Evolutionary conservation across 257 asterid genomes (phyloP).

Genomic region (Nicotiana tabacum): DNA sequence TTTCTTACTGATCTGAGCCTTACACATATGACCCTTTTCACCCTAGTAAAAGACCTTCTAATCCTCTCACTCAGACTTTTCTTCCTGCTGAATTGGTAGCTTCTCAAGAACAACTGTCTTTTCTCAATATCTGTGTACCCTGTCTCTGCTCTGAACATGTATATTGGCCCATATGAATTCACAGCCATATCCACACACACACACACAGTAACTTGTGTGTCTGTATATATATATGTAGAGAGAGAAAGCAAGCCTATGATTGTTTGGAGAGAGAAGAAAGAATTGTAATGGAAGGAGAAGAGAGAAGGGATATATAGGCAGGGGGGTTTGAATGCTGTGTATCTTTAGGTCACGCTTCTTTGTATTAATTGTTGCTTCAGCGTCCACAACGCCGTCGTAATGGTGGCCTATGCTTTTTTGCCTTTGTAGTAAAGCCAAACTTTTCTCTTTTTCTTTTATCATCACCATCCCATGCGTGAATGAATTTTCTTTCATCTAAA

Average conservation of each 20-base stretch:
- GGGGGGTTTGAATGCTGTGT: neutral
- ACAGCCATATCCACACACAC: conserved; percentile 24
- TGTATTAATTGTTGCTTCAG: neutral
- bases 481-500: no score
- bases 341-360: neutral
- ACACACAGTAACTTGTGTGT: neutral
- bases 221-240: neutral
- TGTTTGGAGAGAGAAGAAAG: neutral
- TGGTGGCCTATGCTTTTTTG: no score
- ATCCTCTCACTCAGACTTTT: conserved; percentile 45
- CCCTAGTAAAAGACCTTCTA: conserved; percentile 41
- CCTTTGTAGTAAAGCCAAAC: no score
- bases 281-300: conserved; percentile 2
- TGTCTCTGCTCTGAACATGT: conserved; percentile 22
- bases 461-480: no score
- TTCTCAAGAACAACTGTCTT: conserved; percentile 71
- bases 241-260: neutral
- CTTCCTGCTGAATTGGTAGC: conserved; percentile 79
- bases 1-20: conserved; percentile 39
- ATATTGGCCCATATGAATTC: conserved; percentile 20
- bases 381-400: neutral
- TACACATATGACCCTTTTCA: conserved; percentile 33
- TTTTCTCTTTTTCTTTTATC: no score
- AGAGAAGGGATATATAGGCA: neutral
- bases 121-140: conserved; percentile 53